Evolutionary conservation across 2,329 filamentous ascomycete species (phyloP).

Genomic region (Aspergillus tanneri): DNA sequence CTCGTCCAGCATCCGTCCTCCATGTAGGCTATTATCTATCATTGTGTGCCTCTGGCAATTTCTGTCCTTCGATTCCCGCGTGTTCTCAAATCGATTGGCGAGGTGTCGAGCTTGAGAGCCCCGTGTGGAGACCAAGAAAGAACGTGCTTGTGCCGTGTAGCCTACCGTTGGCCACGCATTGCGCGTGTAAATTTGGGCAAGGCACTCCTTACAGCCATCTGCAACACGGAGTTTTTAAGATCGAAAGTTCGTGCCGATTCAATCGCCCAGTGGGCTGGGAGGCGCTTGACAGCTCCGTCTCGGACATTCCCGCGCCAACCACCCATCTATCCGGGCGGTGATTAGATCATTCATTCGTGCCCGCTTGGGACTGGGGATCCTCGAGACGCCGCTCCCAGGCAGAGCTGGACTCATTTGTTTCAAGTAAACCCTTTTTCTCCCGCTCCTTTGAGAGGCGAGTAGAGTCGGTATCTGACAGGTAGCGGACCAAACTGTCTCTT

Average conservation of each 20-base stretch:
- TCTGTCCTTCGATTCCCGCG: conserved; percentile 1
- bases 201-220: conserved; percentile 15
- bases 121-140: neutral
- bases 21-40: conserved; percentile 6
- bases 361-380: conserved; percentile 4
- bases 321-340: conserved; percentile 23
- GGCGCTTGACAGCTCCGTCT: conserved; percentile 17
- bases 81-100: conserved; percentile 5
- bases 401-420: neutral
- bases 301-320: conserved; percentile 19
- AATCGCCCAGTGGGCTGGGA: conserved; percentile 4
- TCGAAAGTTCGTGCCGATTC: neutral
- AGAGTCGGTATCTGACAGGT: neutral
- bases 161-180: conserved; percentile 7
- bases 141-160: conserved; percentile 4
- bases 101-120: conserved; percentile 7
- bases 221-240: conserved; percentile 1
- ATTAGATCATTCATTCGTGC: conserved; percentile 16
- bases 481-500: neutral
- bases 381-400: conserved; percentile 1
- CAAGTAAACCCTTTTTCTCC: neutral
- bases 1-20: neutral
- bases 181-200: conserved; percentile 10
- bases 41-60: conserved; percentile 9
- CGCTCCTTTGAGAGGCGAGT: too few relatives aligned